Evolutionary conservation across 75 land plant species (phyloP), one percentile per base, ranked within the genome.

Genomic region (Isoetes taiwanensis): DNA sequence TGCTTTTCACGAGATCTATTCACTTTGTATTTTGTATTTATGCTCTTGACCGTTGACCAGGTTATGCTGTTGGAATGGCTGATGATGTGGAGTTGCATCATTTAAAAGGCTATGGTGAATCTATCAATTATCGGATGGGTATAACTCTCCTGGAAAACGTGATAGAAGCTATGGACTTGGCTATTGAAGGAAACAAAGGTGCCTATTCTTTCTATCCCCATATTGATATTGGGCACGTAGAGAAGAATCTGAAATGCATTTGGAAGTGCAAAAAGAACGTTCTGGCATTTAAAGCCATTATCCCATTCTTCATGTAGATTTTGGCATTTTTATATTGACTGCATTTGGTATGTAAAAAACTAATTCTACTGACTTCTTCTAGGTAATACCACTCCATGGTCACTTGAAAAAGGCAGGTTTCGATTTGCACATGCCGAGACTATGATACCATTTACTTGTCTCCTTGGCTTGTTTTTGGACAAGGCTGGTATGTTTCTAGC

Each of bases 341-440:
- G n/a, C n/a, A n/a, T n/a, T n/a, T n/a, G n/a, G n/a, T n/a, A n/a
- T n/a, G n/a, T n/a, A n/a, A n/a, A n/a, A n/a, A n/a, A n/a, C n/a
- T n/a, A n/a, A n/a, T n/a, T n/a, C n/a, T n/a, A n/a, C 3, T 20
- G 12, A 17, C 52, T 26, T 5, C 29, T 41, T 60, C 2, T 54
- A 80, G 83, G 70, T 62, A 64, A 58, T 4, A 63, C 21, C 57
- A 37, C 59, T 30, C 60, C 75, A 37, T 69, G 76, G 10, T 73
- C 71, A 28, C 72, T 64, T 55, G 95, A 86, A 42, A 87, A 74
- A 64, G 97, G 85, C 25, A 80, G 76, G 53, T 73, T 91, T 61
- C 78, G 97, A 5, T 86, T 91, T 75, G 97, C 97, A 12, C 97
- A 91, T 72, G 97, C 97, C 10, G 97, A 91, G 38, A 91, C 97